phyloP scores from a whole-genome alignment of 306 rosid genomes.

The Vachellia pachyceras region DNA sequence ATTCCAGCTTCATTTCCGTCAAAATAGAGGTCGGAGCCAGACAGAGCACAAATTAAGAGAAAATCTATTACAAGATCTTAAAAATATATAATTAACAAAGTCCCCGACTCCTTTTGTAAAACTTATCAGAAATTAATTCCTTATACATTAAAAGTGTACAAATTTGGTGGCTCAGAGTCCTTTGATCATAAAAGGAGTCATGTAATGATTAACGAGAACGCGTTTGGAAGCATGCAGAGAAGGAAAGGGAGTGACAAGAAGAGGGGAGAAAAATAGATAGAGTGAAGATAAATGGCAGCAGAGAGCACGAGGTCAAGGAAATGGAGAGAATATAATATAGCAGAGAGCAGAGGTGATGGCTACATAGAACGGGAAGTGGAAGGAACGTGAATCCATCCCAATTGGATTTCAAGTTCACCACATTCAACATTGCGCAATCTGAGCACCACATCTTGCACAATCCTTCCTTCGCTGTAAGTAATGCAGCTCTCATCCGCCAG shows the following conservation, averaged over 20 bases:
- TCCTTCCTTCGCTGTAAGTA: constrained; percentile 48
- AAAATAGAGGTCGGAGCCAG: too few species aligned
- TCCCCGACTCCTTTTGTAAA: too few species aligned
- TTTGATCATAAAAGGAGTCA: not conserved
- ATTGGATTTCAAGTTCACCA: constrained; percentile 85
- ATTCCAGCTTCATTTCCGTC: not conserved
- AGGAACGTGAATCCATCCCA: constrained; percentile 88
- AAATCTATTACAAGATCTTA: too few species aligned
- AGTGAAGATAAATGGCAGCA: not conserved
- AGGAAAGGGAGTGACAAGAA: not conserved
- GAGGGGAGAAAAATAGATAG: not conserved
- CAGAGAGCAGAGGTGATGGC: too few species aligned
- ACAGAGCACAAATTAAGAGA: too few species aligned
- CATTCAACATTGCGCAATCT: constrained; percentile 84
- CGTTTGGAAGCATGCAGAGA: not conserved
- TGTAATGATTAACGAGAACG: not conserved
- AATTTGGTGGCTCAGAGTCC: too few species aligned
- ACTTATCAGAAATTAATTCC: too few species aligned
- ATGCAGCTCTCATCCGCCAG: constrained; percentile 79
- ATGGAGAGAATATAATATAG: not conserved
- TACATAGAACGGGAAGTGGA: constrained; percentile 37
- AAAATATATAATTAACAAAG: too few species aligned
- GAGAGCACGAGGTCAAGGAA: not conserved
- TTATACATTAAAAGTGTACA: too few species aligned
- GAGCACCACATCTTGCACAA: constrained; percentile 74